These are phyloP conservation scores for Fraxinus floribunda DNA, from an alignment of 305 asterid genomes.

Conservation along the genomic window DNA sequence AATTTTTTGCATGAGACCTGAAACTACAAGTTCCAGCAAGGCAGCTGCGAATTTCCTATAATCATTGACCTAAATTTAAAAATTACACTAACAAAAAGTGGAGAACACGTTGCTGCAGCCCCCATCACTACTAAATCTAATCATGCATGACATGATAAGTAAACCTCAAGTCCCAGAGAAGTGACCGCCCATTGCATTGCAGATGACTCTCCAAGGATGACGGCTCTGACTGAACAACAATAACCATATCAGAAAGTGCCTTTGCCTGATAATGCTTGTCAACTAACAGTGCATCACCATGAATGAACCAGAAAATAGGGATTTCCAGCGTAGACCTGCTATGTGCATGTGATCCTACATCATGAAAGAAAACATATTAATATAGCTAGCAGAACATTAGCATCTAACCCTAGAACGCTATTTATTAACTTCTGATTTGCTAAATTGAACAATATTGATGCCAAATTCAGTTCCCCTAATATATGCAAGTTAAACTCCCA, in stretches of 20 bases:
- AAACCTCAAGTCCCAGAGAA: constrained; percentile 90
- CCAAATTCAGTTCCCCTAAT: constrained; percentile 13
- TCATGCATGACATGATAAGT: constrained; percentile 20
- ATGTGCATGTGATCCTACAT: constrained; percentile 86
- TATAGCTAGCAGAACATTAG: constrained; percentile 1
- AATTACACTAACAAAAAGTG: not conserved
- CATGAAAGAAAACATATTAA: constrained; percentile 25
- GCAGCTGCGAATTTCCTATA: constrained; percentile 4
- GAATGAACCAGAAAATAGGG: constrained; percentile 96
- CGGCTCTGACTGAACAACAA: constrained; percentile 96
- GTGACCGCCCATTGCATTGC: constrained; percentile 87
- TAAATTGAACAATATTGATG: not conserved
- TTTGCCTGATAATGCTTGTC: constrained; percentile 97
- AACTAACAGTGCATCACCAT: constrained; percentile 78
- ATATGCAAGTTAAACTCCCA: constrained; percentile 9
- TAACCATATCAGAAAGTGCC: constrained; percentile 94
- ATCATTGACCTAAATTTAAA: constrained; percentile 8
- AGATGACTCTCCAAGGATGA: constrained; percentile 98
- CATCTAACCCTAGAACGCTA: constrained; percentile 7
- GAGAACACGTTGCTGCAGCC: constrained; percentile 11
- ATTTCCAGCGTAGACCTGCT: constrained; percentile 92
- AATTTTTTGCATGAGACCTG: not conserved
- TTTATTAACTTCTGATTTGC: not conserved
- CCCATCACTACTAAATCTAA: constrained; percentile 17
- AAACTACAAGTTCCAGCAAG: not conserved